A percentile compares a stretch with the other conserved stretches of the same genome.
These are phyloP conservation scores for Diaporthe sp. DNA, from an alignment of 2,329 filamentous ascomycete genomes.

Conservation along the genomic window DNA sequence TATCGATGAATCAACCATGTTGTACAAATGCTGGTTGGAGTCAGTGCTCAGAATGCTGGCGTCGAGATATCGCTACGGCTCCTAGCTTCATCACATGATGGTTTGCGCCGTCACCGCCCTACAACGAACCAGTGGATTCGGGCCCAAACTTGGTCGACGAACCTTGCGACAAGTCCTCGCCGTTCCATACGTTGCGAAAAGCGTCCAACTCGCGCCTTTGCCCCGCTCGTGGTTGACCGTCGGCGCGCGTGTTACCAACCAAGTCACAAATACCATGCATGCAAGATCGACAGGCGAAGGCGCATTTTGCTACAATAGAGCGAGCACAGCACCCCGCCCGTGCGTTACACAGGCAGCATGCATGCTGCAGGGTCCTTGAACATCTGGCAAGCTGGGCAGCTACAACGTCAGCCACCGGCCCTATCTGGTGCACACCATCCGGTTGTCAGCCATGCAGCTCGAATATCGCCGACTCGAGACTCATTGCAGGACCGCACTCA, in stretches of 20 bases:
- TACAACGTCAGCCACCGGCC: slow-evolving; percentile 20
- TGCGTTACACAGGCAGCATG: slow-evolving; percentile 46
- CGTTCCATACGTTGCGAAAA: not conserved
- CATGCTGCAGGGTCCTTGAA: slow-evolving; percentile 45
- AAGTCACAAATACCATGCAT: slow-evolving; percentile 1
- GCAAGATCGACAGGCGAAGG: slow-evolving; percentile 6
- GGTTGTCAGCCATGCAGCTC: not conserved
- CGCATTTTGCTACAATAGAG: slow-evolving; percentile 11
- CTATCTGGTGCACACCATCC: slow-evolving; percentile 19
- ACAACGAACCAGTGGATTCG: not conserved
- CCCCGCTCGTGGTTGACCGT: too few relatives aligned
- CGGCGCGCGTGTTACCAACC: not conserved
- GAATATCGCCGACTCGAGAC: not conserved
- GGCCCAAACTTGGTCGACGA: not conserved
- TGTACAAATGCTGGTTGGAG: too few relatives aligned
- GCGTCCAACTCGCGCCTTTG: not conserved
- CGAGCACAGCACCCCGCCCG: slow-evolving; percentile 13
- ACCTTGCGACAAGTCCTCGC: not conserved
- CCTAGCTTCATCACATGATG: not conserved
- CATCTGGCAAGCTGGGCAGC: slow-evolving; percentile 30
- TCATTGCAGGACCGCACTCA: not conserved
- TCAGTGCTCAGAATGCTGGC: not conserved
- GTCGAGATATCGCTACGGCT: not conserved
- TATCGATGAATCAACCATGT: not conserved
- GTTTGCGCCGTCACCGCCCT: not conserved